A percentile compares a stretch with the other conserved stretches of the same genome.
Evolutionary conservation across 1,139 yeast genomes (phyloP).

Genomic region (Diutina scorzettiae): DNA sequence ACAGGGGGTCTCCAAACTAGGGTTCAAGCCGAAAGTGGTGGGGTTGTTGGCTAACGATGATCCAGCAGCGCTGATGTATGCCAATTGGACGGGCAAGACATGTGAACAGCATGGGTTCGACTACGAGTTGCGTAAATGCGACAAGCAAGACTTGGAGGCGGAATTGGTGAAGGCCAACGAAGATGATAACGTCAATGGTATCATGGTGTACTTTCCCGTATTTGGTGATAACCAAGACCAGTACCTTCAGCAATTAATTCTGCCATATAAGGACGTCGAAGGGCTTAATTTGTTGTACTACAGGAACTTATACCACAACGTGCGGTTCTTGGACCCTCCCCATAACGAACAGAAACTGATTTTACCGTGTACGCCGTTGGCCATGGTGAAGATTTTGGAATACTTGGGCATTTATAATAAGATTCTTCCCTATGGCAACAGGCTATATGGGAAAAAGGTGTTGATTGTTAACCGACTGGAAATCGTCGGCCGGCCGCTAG

Average conservation of each 20-base stretch:
- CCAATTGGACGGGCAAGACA: constrained; percentile 91
- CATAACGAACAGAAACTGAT: constrained; percentile 66
- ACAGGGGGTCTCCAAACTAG: constrained; percentile 40
- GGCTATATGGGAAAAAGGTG: constrained; percentile 84
- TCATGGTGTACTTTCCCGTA: constrained; percentile 97
- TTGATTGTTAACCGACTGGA: constrained; percentile 89
- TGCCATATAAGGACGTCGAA: constrained; percentile 86
- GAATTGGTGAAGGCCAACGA: constrained; percentile 71
- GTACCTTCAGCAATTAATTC: constrained; percentile 83
- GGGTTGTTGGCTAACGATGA: constrained; percentile 88
- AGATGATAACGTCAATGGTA: constrained; percentile 72
- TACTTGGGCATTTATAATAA: constrained; percentile 79
- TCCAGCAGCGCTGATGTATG: constrained; percentile 93
- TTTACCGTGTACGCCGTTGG: constrained; percentile 92
- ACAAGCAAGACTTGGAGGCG: constrained; percentile 77
- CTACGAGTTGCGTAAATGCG: constrained; percentile 63
- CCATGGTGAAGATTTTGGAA: constrained; percentile 86
- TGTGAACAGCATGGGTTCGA: constrained; percentile 75
- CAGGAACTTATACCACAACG: constrained; percentile 88
- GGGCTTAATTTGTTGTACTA: constrained; percentile 86
- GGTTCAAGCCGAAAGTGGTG: constrained; percentile 58
- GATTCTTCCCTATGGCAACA: constrained; percentile 74
- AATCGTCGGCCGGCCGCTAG: constrained; percentile 94
- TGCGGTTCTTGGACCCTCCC: constrained; percentile 66
- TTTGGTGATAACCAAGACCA: constrained; percentile 93